Evolutionary conservation across 1,284 basidiomycete genomes (phyloP).

Genomic region (Fomitopsis pinicola): DNA sequence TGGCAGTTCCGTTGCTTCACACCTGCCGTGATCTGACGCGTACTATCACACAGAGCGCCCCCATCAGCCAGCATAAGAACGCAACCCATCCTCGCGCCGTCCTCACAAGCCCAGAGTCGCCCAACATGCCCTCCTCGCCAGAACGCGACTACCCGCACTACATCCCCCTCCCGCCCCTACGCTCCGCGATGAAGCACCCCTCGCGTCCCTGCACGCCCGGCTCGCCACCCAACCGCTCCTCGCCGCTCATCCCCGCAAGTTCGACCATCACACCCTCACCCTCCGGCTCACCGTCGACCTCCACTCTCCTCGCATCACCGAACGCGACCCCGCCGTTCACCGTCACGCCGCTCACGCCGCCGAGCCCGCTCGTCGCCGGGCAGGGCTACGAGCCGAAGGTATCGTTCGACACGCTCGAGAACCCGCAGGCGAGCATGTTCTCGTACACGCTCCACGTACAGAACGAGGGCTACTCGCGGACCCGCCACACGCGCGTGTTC

Average conservation of each 20-base stretch:
- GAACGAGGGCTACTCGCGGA: slow-evolving; percentile 77
- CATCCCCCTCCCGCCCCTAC: slow-evolving; percentile 30
- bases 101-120: not conserved
- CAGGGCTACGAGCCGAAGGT: slow-evolving; percentile 79
- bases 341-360: slow-evolving; percentile 8
- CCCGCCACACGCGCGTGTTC: slow-evolving; percentile 83
- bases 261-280: slow-evolving; percentile 5
- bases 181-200: slow-evolving; percentile 48
- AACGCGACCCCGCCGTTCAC: slow-evolving; percentile 7
- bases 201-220: slow-evolving; percentile 21
- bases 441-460: slow-evolving; percentile 79
- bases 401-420: slow-evolving; percentile 54
- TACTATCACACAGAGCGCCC: not conserved
- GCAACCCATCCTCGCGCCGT: not conserved
- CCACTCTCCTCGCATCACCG: slow-evolving; percentile 6
- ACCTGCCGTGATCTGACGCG: slow-evolving; percentile 1
- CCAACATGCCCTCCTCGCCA: slow-evolving; percentile 17
- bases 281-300: slow-evolving; percentile 8
- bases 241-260: not conserved
- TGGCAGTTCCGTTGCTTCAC: not conserved
- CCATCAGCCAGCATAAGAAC: slow-evolving; percentile 1
- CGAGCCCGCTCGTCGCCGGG: slow-evolving; percentile 28
- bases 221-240: slow-evolving; percentile 16
- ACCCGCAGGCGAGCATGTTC: slow-evolving; percentile 36
- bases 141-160: slow-evolving; percentile 20